A percentile compares a stretch with the other conserved stretches of the same genome.
Evolutionary conservation across 768 basidiomycete genomes (phyloP).

Genomic region (Mycena kentingensis): DNA sequence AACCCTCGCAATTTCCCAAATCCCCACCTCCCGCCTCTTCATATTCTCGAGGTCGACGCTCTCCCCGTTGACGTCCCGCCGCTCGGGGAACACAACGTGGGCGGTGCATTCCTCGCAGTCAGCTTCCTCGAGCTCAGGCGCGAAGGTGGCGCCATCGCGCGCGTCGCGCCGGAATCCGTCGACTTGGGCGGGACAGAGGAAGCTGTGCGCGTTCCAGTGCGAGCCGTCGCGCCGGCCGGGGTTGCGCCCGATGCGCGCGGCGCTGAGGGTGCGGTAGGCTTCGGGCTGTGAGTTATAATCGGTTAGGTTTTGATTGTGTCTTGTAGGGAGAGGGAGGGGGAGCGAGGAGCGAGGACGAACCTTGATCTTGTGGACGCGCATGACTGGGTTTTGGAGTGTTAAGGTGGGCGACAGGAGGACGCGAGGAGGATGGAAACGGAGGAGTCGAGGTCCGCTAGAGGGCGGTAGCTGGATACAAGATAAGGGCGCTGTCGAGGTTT

Average conservation of each 20-base stretch:
- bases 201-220: slow-evolving; percentile 9
- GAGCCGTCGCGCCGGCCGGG: slow-evolving; percentile 13
- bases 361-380: background rate
- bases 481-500: too few species aligned
- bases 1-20: background rate
- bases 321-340: background rate
- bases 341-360: background rate
- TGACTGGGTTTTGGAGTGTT: too few species aligned
- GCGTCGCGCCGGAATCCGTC: slow-evolving; percentile 8
- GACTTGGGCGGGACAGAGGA: slow-evolving; percentile 11
- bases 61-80: background rate
- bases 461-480: too few species aligned
- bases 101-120: background rate
- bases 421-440: too few species aligned
- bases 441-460: too few species aligned
- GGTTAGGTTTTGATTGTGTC: too few species aligned
- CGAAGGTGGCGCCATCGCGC: background rate
- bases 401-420: too few species aligned
- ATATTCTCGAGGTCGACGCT: background rate
- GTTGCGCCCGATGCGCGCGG: slow-evolving; percentile 5
- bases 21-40: background rate
- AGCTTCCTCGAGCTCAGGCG: too few species aligned
- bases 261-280: background rate
- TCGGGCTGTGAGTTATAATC: background rate
- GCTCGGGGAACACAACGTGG: background rate